Base-by-base conservation (phyloP, 2,329 filamentous ascomycete species). In the Pseudogymnoascus sp. region DNA sequence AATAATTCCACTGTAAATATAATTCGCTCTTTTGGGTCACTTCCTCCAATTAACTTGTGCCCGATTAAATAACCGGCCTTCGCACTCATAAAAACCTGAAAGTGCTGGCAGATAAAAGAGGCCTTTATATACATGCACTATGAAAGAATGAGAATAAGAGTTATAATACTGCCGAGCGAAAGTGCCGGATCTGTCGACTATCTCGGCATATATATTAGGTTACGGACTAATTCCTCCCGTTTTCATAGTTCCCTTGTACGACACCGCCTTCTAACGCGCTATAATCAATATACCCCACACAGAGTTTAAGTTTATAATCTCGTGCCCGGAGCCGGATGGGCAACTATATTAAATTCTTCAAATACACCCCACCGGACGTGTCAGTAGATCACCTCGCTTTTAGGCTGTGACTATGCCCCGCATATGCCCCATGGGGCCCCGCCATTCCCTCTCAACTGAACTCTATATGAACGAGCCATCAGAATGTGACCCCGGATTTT, bases 151-250 rank as follows among this genome's bases (percentile, higher is more conserved):
- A 34, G 25, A 56, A 34, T 9, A 34, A 56, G 25, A 56, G 9
- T 6, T 18, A 31, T 18, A 18, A 18, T 56, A 12, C 25, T 56
- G 46, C 49, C 5, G 28, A 56, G 34, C 25, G 6, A 56, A 31
- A 34, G 2, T 34, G n/a, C 49, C 25, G 25, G 8, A 34, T 53
- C 46, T 53, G 14, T n/a, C 14, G 23, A 28, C 14, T 7, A 34
- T 56, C 12, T n/a, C 14, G 46, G 25, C 23, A 53, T 31, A 31
- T 31, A 31, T 53, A 18, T 56, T 34, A 56, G 9, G 49, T 7
- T 34, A 4, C 49, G 49, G 49, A 56, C n/a, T 56, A 56, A 56
- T 56, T 56, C n/a, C n/a, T 56, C 5, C 49, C 49, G 49, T 34
- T 12, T 14, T 18, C 5, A 56, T 56, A 56, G 49, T 56, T 18